Evolutionary conservation across 1,139 yeast genomes (phyloP).

Genomic region (Debaryomyces udenii): DNA sequence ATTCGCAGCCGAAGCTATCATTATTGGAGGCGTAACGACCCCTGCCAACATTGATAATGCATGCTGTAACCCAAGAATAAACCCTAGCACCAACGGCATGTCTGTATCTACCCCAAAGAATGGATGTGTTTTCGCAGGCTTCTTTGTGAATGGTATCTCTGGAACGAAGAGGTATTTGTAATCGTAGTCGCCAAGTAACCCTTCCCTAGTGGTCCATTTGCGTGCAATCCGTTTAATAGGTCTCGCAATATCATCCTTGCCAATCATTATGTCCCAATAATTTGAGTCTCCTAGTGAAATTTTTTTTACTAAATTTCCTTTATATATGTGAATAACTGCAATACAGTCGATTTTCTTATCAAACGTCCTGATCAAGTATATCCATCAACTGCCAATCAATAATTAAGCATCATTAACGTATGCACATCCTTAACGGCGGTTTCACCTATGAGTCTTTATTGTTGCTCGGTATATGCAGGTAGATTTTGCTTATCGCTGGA

Average conservation of each 20-base stretch:
- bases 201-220: conserved; percentile 70
- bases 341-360: too few relatives aligned
- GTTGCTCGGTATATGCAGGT: too few relatives aligned
- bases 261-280: conserved; percentile 12
- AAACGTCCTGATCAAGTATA: too few relatives aligned
- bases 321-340: too few relatives aligned
- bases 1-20: conserved; percentile 65
- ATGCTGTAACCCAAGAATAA: conserved; percentile 83
- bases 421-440: too few relatives aligned
- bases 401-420: neutral
- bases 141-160: conserved; percentile 64
- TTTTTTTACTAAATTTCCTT: too few relatives aligned
- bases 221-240: conserved; percentile 28
- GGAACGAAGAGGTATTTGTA: conserved; percentile 79
- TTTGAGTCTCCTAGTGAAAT: neutral
- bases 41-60: conserved; percentile 91
- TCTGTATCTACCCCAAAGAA: conserved; percentile 79
- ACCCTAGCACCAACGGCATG: conserved; percentile 76
- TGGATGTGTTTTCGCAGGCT: conserved; percentile 61
- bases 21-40: conserved; percentile 80
- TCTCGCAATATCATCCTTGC: conserved; percentile 17
- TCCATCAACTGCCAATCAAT: neutral
- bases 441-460: too few relatives aligned
- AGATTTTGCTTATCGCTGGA: too few relatives aligned
- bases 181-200: conserved; percentile 81